Evolutionary conservation across 805 yeast species (phyloP).

Genomic region (Cyberlindnera sargentensis): DNA sequence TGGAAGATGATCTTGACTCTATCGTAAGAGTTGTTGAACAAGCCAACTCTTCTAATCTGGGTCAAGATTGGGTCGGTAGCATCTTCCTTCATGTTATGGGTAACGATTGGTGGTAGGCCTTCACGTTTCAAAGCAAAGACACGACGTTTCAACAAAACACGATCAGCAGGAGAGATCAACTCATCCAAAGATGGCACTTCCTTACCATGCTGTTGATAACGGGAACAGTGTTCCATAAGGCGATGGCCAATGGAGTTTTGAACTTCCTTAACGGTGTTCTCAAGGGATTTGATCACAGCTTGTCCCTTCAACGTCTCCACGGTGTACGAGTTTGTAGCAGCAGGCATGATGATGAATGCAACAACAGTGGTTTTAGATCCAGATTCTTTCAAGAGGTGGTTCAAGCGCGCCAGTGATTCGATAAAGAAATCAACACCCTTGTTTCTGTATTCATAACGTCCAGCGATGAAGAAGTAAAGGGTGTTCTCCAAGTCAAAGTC

Average conservation of each 20-base stretch:
- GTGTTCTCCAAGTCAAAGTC: conserved; percentile 94
- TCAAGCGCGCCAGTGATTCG: conserved; percentile 86
- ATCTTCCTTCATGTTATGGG: conserved; percentile 95
- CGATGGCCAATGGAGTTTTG: conserved; percentile 82
- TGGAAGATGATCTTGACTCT: conserved; percentile 94
- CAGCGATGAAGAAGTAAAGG: conserved; percentile 91
- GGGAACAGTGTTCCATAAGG: conserved; percentile 83
- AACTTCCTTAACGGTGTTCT: conserved; percentile 81
- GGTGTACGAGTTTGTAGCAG: conserved; percentile 87
- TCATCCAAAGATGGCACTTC: conserved; percentile 79
- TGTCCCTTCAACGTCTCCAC: conserved; percentile 95
- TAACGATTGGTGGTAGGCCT: conserved; percentile 88
- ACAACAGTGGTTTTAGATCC: conserved; percentile 90
- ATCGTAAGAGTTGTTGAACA: conserved; percentile 85
- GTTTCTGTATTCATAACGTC: conserved; percentile 93
- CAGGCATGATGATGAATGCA: conserved; percentile 98
- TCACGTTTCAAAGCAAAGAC: conserved; percentile 89
- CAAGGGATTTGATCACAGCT: conserved; percentile 89
- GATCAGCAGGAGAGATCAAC: conserved; percentile 77
- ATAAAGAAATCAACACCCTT: conserved; percentile 95
- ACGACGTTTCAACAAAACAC: conserved; percentile 84
- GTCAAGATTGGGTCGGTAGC: conserved; percentile 83
- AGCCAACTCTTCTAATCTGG: conserved; percentile 85
- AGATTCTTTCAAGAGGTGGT: conserved; percentile 73
- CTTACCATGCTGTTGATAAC: conserved; percentile 48